A percentile compares a stretch with the other conserved stretches of the same genome.
These are phyloP conservation scores for Agroathelia rolfsii DNA, from an alignment of 1,284 basidiomycete genomes.

Conservation along the genomic window DNA sequence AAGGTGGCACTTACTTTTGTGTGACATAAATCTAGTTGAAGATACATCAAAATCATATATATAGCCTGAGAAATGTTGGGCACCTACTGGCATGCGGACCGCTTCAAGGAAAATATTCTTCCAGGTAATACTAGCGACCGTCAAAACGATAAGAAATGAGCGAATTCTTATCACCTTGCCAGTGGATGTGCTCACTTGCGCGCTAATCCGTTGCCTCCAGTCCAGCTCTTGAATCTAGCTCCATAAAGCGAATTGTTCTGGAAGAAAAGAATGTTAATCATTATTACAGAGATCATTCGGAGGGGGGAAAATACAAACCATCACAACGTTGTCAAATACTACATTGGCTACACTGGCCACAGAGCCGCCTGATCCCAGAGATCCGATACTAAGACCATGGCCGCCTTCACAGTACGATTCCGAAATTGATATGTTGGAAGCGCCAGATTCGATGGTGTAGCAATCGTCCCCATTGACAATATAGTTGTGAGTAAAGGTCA, in stretches of 20 bases:
- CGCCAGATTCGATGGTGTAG: constrained; percentile 35
- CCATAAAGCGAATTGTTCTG: not conserved
- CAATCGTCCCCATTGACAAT: constrained; percentile 41
- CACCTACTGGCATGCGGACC: too few species aligned
- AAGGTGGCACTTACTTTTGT: constrained; percentile 26
- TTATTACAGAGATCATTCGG: too few species aligned
- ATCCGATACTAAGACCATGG: constrained; percentile 37
- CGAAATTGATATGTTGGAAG: constrained; percentile 31
- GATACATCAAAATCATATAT: too few species aligned
- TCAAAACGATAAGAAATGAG: too few species aligned
- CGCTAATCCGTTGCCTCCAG: constrained; percentile 34
- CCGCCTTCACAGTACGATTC: constrained; percentile 37
- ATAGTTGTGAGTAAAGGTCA: constrained; percentile 34
- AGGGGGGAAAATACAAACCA: constrained; percentile 27
- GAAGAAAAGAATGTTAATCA: not conserved
- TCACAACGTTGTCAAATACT: constrained; percentile 34
- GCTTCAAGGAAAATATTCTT: constrained; percentile 32
- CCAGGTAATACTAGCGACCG: constrained; percentile 36
- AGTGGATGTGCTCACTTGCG: too few species aligned
- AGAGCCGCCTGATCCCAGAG: constrained; percentile 30
- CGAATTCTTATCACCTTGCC: not conserved
- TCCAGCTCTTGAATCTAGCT: constrained; percentile 31
- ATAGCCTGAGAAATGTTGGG: too few species aligned
- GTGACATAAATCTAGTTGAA: constrained; percentile 36
- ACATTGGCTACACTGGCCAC: constrained; percentile 28